Conservation (phyloP, 495 filamentous ascomycete genomes). For the Chaetomidium leptoderma region DNA sequence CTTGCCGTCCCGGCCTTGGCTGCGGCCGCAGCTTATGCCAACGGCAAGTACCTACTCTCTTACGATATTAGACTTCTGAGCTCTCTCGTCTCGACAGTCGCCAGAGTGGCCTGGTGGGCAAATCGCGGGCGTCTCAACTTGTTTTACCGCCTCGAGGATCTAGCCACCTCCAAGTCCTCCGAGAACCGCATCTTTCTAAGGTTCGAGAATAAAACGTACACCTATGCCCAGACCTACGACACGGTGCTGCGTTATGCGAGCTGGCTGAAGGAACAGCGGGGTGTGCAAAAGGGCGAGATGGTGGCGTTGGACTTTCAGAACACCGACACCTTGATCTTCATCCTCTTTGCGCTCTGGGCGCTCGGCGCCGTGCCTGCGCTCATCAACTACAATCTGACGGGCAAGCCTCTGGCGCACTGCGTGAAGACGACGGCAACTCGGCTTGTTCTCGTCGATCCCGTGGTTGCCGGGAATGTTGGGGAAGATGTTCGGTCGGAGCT, state of each 20-base stretch:
- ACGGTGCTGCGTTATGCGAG: constrained; percentile 70
- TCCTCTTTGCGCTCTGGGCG: constrained; percentile 83
- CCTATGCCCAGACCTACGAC: constrained; percentile 76
- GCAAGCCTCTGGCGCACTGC: constrained; percentile 73
- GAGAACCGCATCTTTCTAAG: constrained; percentile 62
- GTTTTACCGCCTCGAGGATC: constrained; percentile 75
- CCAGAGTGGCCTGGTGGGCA: constrained; percentile 43
- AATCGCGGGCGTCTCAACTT: constrained; percentile 60
- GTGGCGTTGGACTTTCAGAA: constrained; percentile 91
- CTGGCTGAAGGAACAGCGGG: constrained; percentile 71
- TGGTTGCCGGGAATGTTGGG: constrained; percentile 51
- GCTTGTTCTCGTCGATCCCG: constrained; percentile 70
- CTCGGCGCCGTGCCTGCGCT: constrained; percentile 88
- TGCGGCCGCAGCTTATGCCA: constrained; percentile 72
- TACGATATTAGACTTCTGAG: constrained; percentile 61
- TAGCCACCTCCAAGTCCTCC: constrained; percentile 55
- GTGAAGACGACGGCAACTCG: constrained; percentile 65
- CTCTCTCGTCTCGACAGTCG: constrained; percentile 40
- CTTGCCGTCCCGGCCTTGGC: constrained; percentile 61
- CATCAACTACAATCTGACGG: constrained; percentile 87
- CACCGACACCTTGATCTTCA: constrained; percentile 72
- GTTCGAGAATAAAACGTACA: constrained; percentile 71
- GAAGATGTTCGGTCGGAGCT: constrained; percentile 44
- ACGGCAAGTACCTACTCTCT: constrained; percentile 63
- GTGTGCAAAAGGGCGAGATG: constrained; percentile 69